Evolutionary conservation across 495 filamentous ascomycete species (phyloP).

Genomic region (Gamarada debralockiae): DNA sequence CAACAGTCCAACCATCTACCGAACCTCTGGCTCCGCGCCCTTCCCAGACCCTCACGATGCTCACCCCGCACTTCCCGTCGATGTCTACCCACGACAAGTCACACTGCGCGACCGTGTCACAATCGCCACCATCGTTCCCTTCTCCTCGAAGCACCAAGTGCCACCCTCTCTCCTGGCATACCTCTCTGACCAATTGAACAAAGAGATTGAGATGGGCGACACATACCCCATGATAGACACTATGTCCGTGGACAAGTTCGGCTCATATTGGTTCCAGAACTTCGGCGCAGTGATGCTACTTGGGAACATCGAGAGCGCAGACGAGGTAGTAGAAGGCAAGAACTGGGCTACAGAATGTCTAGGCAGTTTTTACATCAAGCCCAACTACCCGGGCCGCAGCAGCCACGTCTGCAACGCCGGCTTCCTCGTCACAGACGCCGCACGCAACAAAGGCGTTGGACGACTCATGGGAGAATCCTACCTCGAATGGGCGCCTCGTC

Average conservation of each 20-base stretch:
- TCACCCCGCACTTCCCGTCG: conserved; percentile 56
- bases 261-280: conserved; percentile 91
- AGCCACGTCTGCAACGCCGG: conserved; percentile 96
- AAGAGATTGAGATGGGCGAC: conserved; percentile 93
- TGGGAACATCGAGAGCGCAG: conserved; percentile 60
- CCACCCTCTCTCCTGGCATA: conserved; percentile 73
- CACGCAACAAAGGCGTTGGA: conserved; percentile 87
- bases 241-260: conserved; percentile 72
- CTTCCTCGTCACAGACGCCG: conserved; percentile 87
- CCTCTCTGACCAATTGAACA: conserved; percentile 82
- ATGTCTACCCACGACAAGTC: conserved; percentile 76
- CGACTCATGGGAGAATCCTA: conserved; percentile 92
- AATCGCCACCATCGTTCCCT: conserved; percentile 85
- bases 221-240: conserved; percentile 91
- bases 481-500: conserved; percentile 88
- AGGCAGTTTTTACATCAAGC: conserved; percentile 95
- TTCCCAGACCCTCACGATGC: conserved; percentile 57
- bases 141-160: conserved; percentile 69
- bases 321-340: conserved; percentile 44
- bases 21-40: conserved; percentile 57
- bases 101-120: conserved; percentile 88
- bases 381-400: conserved; percentile 94
- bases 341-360: conserved; percentile 86
- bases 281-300: conserved; percentile 93
- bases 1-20: conserved; percentile 54